Conservation (phyloP, 2,329 filamentous ascomycete genomes). For the Xylariales sp. region DNA sequence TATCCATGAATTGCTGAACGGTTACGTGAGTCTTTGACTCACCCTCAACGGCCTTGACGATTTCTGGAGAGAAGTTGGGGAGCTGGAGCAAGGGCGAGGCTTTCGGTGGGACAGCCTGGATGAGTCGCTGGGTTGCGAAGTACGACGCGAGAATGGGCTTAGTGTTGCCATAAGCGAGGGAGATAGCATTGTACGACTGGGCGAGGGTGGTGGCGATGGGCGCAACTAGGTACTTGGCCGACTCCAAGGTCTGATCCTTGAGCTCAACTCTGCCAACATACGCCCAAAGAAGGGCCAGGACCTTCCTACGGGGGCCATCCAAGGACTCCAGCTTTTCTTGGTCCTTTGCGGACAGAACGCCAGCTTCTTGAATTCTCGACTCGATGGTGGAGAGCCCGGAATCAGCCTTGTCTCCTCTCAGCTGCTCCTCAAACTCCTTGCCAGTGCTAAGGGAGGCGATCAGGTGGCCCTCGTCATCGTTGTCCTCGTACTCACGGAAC, state of each 20-base stretch:
- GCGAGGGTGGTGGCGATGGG: constrained; percentile 82
- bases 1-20: constrained; percentile 84
- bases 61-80: constrained; percentile 71
- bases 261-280: constrained; percentile 88
- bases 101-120: constrained; percentile 82
- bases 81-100: constrained; percentile 88
- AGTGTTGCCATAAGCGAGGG: constrained; percentile 82
- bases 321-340: constrained; percentile 72
- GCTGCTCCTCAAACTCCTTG: constrained; percentile 74
- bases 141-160: constrained; percentile 78
- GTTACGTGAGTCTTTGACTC: constrained; percentile 71
- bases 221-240: constrained; percentile 84
- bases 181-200: constrained; percentile 80
- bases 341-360: constrained; percentile 60
- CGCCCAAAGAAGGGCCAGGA: constrained; percentile 87
- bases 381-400: constrained; percentile 79
- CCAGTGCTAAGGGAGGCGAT: constrained; percentile 78
- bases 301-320: constrained; percentile 79
- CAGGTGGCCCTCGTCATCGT: constrained; percentile 74
- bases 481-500: constrained; percentile 88
- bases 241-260: constrained; percentile 70
- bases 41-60: constrained; percentile 66
- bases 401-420: constrained; percentile 76
- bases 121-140: constrained; percentile 76
- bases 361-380: constrained; percentile 66